A percentile compares a stretch with the other conserved stretches of the same genome.
phyloP scores from a whole-genome alignment of 2,329 filamentous ascomycete species.

The Monilinia fructigena region DNA sequence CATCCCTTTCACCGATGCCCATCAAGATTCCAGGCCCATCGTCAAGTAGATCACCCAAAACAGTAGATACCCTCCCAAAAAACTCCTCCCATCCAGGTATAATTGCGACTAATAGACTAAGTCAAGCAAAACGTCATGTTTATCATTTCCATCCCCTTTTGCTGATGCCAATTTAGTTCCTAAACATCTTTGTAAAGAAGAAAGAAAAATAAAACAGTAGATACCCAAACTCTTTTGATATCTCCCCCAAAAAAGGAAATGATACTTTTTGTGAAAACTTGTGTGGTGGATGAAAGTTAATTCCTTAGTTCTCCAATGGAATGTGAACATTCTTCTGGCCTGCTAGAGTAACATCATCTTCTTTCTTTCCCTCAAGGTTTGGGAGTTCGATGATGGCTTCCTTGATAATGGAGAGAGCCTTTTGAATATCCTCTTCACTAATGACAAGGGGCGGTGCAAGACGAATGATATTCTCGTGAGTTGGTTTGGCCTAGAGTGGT shows the following conservation, averaged over 20 bases:
- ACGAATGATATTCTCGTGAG: constrained; percentile 96
- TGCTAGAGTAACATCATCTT: constrained; percentile 53
- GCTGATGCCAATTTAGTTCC: constrained; percentile 15
- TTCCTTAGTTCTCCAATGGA: constrained; percentile 11
- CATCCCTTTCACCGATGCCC: background rate
- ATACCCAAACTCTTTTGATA: constrained; percentile 6
- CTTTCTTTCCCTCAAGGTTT: constrained; percentile 55
- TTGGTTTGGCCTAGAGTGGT: constrained; percentile 79
- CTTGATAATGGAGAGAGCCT: constrained; percentile 75
- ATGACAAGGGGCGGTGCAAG: constrained; percentile 97
- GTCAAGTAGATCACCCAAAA: background rate
- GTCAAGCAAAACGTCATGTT: constrained; percentile 20
- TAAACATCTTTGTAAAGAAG: constrained; percentile 14
- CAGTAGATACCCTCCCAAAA: background rate
- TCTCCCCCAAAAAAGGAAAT: background rate
- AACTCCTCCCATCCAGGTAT: constrained; percentile 14
- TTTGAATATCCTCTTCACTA: constrained; percentile 78
- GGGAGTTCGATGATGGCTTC: constrained; percentile 82
- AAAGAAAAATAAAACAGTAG: constrained; percentile 15
- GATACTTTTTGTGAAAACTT: background rate
- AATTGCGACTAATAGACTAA: constrained; percentile 6
- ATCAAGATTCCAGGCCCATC: no score
- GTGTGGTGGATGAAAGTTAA: background rate
- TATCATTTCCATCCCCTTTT: constrained; percentile 3
- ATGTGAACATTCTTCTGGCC: constrained; percentile 61